phyloP scores from a whole-genome alignment of 495 filamentous ascomycete species.

The Penicillium fimorum region DNA sequence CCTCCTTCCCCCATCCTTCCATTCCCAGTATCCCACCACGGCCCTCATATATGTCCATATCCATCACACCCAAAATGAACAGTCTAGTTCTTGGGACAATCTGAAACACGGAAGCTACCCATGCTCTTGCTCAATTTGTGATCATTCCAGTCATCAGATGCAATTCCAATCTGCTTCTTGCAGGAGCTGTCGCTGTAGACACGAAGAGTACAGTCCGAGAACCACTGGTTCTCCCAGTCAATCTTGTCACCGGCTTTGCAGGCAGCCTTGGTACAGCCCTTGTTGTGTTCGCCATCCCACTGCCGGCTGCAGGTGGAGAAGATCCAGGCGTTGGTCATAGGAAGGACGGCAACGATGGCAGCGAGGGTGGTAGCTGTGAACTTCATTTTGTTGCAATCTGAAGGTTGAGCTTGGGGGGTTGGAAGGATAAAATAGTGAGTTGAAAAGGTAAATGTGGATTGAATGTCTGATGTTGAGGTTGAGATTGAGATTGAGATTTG shows the following conservation, averaged over 20 bases:
- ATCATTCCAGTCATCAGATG: conserved; percentile 15
- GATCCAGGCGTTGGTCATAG: conserved; percentile 21
- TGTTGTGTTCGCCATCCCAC: conserved; percentile 16
- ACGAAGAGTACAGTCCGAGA: conserved; percentile 11
- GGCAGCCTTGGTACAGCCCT: conserved; percentile 11
- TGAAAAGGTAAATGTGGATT: background rate
- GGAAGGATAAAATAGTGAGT: background rate
- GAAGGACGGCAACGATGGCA: conserved; percentile 9
- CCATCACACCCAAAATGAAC: background rate
- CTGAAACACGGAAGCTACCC: conserved; percentile 12
- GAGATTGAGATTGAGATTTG: background rate
- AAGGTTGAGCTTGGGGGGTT: background rate
- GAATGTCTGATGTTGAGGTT: background rate
- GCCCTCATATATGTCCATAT: background rate
- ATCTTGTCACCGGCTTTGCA: conserved; percentile 5
- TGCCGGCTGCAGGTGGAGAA: conserved; percentile 13
- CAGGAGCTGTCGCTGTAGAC: conserved; percentile 13
- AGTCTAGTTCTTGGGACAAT: background rate
- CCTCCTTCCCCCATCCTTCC: background rate
- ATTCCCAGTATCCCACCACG: background rate
- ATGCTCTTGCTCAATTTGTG: conserved; percentile 9
- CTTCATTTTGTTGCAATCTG: conserved; percentile 8
- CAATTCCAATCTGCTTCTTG: conserved; percentile 15
- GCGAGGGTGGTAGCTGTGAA: conserved; percentile 12
- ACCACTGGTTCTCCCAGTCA: conserved; percentile 10